Evolutionary conservation across 768 basidiomycete genomes (phyloP).

Genomic region (Trametopsis cervina): DNA sequence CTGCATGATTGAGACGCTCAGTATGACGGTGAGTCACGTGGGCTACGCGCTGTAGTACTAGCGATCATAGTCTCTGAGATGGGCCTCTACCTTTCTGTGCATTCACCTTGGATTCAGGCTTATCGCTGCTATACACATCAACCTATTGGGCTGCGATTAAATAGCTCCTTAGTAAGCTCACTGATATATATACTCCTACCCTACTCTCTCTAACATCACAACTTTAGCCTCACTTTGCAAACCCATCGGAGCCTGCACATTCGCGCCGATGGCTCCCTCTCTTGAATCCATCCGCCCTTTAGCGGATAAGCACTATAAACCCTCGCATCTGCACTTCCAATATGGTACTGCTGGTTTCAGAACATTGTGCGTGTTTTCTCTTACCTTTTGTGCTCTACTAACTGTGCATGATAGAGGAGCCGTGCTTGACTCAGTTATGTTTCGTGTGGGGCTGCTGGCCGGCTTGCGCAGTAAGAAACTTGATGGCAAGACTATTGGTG

Average conservation of each 20-base stretch:
- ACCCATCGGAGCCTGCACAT: not conserved
- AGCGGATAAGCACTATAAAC: slow-evolving; percentile 64
- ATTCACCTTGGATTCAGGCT: too few relatives aligned
- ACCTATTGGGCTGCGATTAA: too few relatives aligned
- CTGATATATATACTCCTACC: too few relatives aligned
- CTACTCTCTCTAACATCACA: too few relatives aligned
- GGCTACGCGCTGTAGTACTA: too few relatives aligned
- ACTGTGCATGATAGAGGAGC: slow-evolving; percentile 43
- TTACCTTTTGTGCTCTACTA: slow-evolving; percentile 6
- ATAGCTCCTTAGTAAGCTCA: too few relatives aligned
- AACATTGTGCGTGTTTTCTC: slow-evolving; percentile 56
- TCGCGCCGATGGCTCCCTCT: slow-evolving; percentile 26
- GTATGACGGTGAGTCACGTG: too few relatives aligned
- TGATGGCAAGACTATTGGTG: slow-evolving; percentile 88
- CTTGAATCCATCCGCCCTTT: slow-evolving; percentile 40
- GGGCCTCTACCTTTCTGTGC: too few relatives aligned
- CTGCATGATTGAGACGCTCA: too few relatives aligned
- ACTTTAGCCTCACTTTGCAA: not conserved
- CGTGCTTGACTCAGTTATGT: slow-evolving; percentile 84
- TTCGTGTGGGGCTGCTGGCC: slow-evolving; percentile 87
- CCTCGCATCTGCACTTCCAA: slow-evolving; percentile 58
- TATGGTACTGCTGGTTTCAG: slow-evolving; percentile 97
- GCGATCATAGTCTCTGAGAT: too few relatives aligned
- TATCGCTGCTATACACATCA: too few relatives aligned
- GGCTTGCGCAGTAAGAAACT: slow-evolving; percentile 85